Conservation (phyloP, 2,329 filamentous ascomycete species). For the Chalara sp. region DNA sequence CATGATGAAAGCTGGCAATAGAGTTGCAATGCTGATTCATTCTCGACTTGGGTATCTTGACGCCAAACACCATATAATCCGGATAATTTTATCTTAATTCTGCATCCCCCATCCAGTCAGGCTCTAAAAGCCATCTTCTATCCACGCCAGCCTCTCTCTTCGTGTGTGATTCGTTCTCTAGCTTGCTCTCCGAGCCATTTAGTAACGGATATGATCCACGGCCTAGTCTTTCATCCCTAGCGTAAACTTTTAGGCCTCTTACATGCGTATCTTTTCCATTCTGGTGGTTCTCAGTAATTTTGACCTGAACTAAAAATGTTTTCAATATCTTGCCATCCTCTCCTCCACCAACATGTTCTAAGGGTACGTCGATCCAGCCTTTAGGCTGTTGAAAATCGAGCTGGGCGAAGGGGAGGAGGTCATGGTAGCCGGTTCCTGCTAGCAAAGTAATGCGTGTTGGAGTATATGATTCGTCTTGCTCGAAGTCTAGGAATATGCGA, state of each 20-base stretch:
- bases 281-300: constrained; percentile 93
- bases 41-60: neutral
- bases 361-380: constrained; percentile 85
- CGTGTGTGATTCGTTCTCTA: constrained; percentile 1
- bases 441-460: constrained; percentile 86
- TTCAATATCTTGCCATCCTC: constrained; percentile 70
- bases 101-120: constrained; percentile 29
- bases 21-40: no score
- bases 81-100: constrained; percentile 21
- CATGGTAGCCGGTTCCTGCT: constrained; percentile 86
- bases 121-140: constrained; percentile 19
- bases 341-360: constrained; percentile 48
- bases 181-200: constrained; percentile 6
- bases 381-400: constrained; percentile 72
- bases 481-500: constrained; percentile 84
- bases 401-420: constrained; percentile 79
- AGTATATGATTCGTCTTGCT: constrained; percentile 91
- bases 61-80: neutral
- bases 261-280: constrained; percentile 99
- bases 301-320: constrained; percentile 84
- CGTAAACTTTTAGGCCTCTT: constrained; percentile 81
- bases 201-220: constrained; percentile 12
- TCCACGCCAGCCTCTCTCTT: constrained; percentile 7
- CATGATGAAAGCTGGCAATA: no score
- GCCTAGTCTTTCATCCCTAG: constrained; percentile 27